Evolutionary conservation across 257 asterid species (phyloP).

Genomic region (Paraleonurus japonicus): DNA sequence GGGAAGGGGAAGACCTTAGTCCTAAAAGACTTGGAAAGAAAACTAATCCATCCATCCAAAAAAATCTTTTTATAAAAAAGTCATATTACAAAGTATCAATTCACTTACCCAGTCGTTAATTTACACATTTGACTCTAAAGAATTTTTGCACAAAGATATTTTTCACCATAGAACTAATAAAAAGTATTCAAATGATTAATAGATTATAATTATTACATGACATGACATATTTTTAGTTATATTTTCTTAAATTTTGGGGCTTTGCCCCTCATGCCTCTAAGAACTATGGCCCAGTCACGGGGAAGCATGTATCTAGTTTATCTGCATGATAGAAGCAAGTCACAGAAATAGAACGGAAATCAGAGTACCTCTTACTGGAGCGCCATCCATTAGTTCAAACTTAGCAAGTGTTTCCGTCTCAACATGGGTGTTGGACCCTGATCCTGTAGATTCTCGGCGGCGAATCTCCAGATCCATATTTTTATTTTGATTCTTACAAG

Average conservation of each 20-base stretch:
- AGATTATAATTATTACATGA: neutral
- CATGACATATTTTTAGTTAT: neutral
- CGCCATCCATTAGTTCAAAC: slow-evolving; percentile 99
- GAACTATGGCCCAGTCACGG: neutral
- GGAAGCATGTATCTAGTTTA: neutral
- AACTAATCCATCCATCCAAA: neutral
- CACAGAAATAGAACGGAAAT: neutral
- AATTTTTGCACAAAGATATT: neutral
- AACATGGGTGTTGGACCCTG: slow-evolving; percentile 92
- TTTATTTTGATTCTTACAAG: slow-evolving; percentile 96
- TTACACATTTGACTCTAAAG: neutral
- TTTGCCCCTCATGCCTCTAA: neutral
- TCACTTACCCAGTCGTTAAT: neutral
- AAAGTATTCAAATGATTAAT: neutral
- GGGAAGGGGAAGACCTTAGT: neutral
- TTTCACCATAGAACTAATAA: neutral
- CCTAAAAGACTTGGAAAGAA: neutral
- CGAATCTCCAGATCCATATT: slow-evolving; percentile 98
- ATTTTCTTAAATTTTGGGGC: neutral
- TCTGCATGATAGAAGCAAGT: neutral
- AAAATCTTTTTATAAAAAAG: neutral
- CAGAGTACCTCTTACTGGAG: slow-evolving; percentile 90
- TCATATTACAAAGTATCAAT: neutral
- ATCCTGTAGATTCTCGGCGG: slow-evolving; percentile 95
- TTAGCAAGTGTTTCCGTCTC: slow-evolving; percentile 99